phyloP scores from a whole-genome alignment of 2,329 filamentous ascomycete genomes.

The Penicillium sclerotiorum region DNA sequence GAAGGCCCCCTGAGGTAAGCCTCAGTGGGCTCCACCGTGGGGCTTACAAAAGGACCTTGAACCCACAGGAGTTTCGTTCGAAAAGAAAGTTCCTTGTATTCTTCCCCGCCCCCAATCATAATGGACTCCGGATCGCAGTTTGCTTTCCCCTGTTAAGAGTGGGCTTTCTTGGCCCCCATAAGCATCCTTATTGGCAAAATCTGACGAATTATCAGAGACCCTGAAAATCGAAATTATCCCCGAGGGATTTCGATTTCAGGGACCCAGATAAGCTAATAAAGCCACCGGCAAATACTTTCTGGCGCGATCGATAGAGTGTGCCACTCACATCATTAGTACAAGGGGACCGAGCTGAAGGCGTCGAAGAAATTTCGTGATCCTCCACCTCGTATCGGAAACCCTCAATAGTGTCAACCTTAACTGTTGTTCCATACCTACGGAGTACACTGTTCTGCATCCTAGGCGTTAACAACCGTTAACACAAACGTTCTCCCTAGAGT shows the following conservation, averaged over 20 bases:
- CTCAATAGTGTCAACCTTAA: no score
- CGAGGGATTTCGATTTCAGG: background rate
- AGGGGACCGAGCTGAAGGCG: no score
- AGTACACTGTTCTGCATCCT: no score
- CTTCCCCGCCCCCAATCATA: background rate
- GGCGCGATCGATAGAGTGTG: background rate
- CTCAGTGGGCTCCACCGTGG: background rate
- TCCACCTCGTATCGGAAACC: no score
- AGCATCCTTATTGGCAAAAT: background rate
- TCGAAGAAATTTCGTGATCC: no score
- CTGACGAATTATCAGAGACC: background rate
- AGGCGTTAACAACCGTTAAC: no score
- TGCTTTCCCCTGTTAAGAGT: background rate
- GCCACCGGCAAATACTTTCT: background rate
- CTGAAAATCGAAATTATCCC: background rate
- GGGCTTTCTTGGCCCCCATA: background rate
- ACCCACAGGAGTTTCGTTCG: background rate
- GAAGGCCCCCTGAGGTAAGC: background rate
- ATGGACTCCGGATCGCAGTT: background rate
- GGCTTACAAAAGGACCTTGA: background rate
- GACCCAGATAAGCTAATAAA: background rate
- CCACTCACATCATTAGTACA: conserved; percentile 9
- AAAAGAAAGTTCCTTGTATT: background rate
- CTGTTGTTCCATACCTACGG: no score
- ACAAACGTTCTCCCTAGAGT: no score